Base-by-base conservation (phyloP, 305 asterid genomes). In the Ilex paraguariensis region DNA sequence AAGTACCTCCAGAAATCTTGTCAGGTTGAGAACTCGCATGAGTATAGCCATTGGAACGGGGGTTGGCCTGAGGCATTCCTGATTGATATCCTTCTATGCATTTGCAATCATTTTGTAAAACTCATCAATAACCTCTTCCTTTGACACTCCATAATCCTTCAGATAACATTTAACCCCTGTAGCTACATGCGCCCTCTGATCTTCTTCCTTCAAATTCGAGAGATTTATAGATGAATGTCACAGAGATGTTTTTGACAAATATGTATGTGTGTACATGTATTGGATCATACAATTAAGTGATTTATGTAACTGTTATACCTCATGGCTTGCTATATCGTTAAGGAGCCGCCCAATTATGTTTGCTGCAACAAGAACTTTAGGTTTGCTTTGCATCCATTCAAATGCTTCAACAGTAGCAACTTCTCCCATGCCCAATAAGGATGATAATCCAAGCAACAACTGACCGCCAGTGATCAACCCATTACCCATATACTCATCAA, bases 31-130 rank as follows among this genome's bases (percentile, higher is more conserved):
- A 17, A 80, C 56, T n/a, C 74, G 65, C 54, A 51, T 64, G 42
- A 74, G 30, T 53, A 77, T 55, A 33, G 66, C 76, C 68, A 68
- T 68, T 0, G 70, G 17, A 11, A 80, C 80, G 3, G 59, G 6
- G 6, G 67, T 67, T 55, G 75, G 80, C 59, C 58, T 62, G 40
- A 56, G 54, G 13, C 51, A 14, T 36, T 65, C 79, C 7, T 72
- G 78, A 54, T 78, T 81, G 0, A 81, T 75, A n/a, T 75, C 82
- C 13, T 70, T 78, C 84, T 84, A 81, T 52, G 80, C 82, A 60
- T 73, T 66, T 61, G 60, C 77, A 7, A 73, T 77, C 10, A 75
- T 68, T 11, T 52, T 46, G 0, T 36, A 48, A 14, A 81, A 73
- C 54, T 68, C 69, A 58, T 65, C 33, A 65, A 72, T 70, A 12